Evolutionary conservation across 2,329 filamentous ascomycete genomes (phyloP).

Genomic region (Epichloe gansuensis): DNA sequence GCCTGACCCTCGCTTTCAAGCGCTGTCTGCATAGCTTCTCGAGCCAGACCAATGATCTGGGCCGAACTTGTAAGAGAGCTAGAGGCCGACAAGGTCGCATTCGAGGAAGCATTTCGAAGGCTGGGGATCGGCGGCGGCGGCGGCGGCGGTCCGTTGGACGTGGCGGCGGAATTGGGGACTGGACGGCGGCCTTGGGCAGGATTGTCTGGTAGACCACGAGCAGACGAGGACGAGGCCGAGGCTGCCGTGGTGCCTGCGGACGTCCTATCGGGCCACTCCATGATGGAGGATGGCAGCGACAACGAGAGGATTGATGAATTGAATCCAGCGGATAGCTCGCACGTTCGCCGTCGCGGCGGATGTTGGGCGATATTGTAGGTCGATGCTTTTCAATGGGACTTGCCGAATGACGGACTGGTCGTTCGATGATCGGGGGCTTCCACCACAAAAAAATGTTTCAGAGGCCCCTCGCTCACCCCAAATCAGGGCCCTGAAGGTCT

Average conservation of each 20-base stretch:
- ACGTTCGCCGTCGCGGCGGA: constrained; percentile 5
- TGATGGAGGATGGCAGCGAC: constrained; percentile 13
- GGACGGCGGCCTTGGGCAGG: constrained; percentile 26
- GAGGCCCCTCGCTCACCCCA: constrained; percentile 14
- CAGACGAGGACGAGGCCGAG: constrained; percentile 14
- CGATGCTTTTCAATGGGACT: not conserved
- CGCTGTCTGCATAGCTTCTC: constrained; percentile 54
- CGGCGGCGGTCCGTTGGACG: constrained; percentile 27
- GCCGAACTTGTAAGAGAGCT: constrained; percentile 38
- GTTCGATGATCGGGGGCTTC: constrained; percentile 7
- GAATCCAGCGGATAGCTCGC: not conserved
- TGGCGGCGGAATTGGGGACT: constrained; percentile 24
- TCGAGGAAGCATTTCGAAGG: constrained; percentile 33
- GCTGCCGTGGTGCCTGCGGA: constrained; percentile 12
- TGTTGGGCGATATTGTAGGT: constrained; percentile 1
- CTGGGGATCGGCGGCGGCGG: constrained; percentile 34
- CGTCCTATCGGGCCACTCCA: constrained; percentile 24
- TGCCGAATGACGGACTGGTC: not conserved
- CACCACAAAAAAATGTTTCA: constrained; percentile 16
- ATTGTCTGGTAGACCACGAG: constrained; percentile 28
- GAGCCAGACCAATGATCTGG: constrained; percentile 53
- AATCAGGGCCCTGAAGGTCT: constrained; percentile 9
- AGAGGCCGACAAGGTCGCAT: constrained; percentile 35
- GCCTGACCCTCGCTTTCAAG: constrained; percentile 53
- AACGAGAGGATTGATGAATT: constrained; percentile 6